Base-by-base conservation (phyloP, 2,329 filamentous ascomycete genomes). In the Colletotrichum euphorbiae region DNA sequence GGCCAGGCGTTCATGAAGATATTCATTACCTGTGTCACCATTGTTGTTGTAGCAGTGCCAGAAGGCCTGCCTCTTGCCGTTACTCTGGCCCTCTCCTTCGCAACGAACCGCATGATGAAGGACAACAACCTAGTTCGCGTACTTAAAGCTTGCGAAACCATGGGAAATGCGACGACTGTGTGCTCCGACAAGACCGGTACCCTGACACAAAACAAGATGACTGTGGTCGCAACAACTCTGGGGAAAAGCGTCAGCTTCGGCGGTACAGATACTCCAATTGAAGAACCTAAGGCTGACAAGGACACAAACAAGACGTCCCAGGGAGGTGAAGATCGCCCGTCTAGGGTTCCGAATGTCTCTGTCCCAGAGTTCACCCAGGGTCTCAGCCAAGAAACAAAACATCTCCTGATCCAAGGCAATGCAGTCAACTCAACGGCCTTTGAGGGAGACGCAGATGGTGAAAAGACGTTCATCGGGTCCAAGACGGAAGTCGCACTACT, bases 401-500 rank as follows among this genome's bases (percentile, higher is more conserved):
- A 77, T 54, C 74, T 78, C 3, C 79, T 91, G 66, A 82, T 86
- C 52, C 85, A 92, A 62, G 91, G 89, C 3, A 89, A 91, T 69
- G 84, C 86, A 11, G 80, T 91, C 71, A 92, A 91, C 74, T 91
- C 90, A 0, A 91, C 90, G 0, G 89, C 90, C 1, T 92, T 92
- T 71, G 89, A 92, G 74, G 85, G 86, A 6, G 87, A 90, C 48
- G 83, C 87, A 48, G 84, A 89, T 46, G 89, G 89, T 36, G 81
- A 83, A 67, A 72, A 62, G 19, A 78, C 85, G 0, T 94, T 92
- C 71, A 85, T 93, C 70, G 91, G 91, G 33, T 93, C 91, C 5
- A 93, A 93, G 79, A 94, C 91, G 0, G 91, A 94, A 75, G 93
- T 90, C 4, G 91, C 91, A 21, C 82, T 94, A 12, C 83, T 94